These are phyloP conservation scores for Ceratocystis alfenasii DNA, from an alignment of 2,329 filamentous ascomycete genomes.

Conservation along the genomic window DNA sequence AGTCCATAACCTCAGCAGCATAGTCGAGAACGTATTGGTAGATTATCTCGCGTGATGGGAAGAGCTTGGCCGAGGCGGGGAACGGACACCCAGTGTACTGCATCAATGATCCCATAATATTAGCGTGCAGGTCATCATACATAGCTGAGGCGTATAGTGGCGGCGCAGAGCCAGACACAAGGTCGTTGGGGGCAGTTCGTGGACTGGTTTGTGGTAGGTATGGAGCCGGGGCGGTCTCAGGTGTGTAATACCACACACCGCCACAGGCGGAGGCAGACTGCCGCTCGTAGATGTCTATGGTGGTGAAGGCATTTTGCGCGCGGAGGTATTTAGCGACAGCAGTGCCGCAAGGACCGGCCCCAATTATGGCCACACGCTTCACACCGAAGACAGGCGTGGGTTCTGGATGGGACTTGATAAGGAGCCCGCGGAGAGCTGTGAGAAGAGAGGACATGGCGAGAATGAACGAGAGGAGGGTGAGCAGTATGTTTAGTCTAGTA, in stretches of 20 bases:
- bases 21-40: conserved; percentile 63
- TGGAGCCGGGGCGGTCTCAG: conserved; percentile 35
- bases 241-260: conserved; percentile 76
- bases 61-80: conserved; percentile 51
- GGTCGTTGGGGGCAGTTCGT: conserved; percentile 49
- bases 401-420: not conserved
- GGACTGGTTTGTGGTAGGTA: conserved; percentile 58
- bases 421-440: not conserved
- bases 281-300: conserved; percentile 72
- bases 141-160: conserved; percentile 69
- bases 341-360: conserved; percentile 69
- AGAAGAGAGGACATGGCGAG: conserved; percentile 11
- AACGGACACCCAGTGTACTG: conserved; percentile 61
- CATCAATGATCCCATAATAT: conserved; percentile 77
- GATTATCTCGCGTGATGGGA: conserved; percentile 60
- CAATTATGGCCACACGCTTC: conserved; percentile 61
- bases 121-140: conserved; percentile 73
- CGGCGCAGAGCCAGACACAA: conserved; percentile 26
- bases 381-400: conserved; percentile 35
- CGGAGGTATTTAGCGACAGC: conserved; percentile 68
- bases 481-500: not conserved
- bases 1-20: conserved; percentile 50
- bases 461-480: not conserved
- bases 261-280: conserved; percentile 50
- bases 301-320: conserved; percentile 54